Evolutionary conservation across 148 eudicot species (phyloP).

Genomic region (Vaccinium darrowii): DNA sequence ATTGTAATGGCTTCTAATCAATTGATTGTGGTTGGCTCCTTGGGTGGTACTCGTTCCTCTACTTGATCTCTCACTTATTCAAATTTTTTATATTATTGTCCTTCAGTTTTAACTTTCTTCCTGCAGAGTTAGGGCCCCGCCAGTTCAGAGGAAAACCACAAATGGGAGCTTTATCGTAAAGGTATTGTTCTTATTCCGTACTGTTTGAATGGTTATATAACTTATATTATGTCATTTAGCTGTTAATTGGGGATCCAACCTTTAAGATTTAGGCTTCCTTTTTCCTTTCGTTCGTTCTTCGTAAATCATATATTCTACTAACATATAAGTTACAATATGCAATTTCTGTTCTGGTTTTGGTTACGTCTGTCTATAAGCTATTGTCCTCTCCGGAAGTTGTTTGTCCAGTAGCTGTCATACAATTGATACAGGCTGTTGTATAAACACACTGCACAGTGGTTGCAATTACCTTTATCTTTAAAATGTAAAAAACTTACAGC

Average conservation of each 20-base stretch:
- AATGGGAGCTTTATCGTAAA: slow-evolving; percentile 37
- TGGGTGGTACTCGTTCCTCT: slow-evolving; percentile 26
- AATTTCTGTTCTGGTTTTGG: background rate
- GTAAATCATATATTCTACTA: background rate
- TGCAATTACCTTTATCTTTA: background rate
- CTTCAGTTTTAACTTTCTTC: slow-evolving; percentile 18
- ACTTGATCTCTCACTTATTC: background rate
- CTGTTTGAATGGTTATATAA: background rate
- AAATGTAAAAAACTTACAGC: background rate
- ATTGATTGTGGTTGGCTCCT: slow-evolving; percentile 11
- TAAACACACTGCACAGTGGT: background rate
- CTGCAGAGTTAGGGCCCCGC: slow-evolving; percentile 62
- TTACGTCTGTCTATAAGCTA: background rate
- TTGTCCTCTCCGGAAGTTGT: background rate
- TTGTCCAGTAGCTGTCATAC: background rate
- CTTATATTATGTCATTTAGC: background rate
- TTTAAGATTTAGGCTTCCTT: background rate
- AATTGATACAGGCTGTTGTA: background rate
- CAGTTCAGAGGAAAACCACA: slow-evolving; percentile 29
- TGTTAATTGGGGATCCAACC: background rate
- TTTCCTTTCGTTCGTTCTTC: background rate
- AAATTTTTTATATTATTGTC: slow-evolving; percentile 18
- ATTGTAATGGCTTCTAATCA: slow-evolving; percentile 15
- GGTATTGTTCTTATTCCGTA: slow-evolving; percentile 26
- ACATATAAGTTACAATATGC: background rate